Evolutionary conservation across 345 rosid species (phyloP).

Genomic region (Pelargonium nanum): DNA sequence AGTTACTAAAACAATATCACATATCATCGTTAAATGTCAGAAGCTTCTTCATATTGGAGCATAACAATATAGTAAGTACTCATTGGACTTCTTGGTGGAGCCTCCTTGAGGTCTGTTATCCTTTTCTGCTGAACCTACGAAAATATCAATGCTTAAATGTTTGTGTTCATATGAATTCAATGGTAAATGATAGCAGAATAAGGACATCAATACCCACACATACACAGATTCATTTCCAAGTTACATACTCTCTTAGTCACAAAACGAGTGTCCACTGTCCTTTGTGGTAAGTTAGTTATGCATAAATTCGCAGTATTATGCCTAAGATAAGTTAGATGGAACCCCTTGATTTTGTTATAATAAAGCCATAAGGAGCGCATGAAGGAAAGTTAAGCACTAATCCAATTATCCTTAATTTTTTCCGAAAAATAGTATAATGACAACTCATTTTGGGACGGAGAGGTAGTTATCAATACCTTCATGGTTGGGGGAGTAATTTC

Average conservation of each 20-base stretch:
- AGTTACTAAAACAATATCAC: no score
- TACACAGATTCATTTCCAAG: not conserved
- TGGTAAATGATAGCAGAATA: not conserved
- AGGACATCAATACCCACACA: not conserved
- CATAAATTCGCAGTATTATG: no score
- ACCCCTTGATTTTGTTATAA: no score
- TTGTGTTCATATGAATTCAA: not conserved
- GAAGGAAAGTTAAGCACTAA: no score
- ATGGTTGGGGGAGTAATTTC: constrained; percentile 5
- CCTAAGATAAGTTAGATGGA: no score
- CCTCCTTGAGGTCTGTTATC: constrained; percentile 4
- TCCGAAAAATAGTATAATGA: no score
- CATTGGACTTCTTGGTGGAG: constrained; percentile 22
- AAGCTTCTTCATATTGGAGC: not conserved
- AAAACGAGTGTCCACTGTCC: no score
- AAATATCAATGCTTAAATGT: not conserved
- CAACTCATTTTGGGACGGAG: no score
- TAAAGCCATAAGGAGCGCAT: no score
- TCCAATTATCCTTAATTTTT: no score
- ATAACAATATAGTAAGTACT: constrained; percentile 25
- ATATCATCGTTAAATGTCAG: not conserved
- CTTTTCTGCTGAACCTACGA: constrained; percentile 23
- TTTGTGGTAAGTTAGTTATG: no score
- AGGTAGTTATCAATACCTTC: constrained; percentile 20
- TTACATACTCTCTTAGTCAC: no score